A percentile compares a stretch with the other conserved stretches of the same genome.
Evolutionary conservation across 2,329 filamentous ascomycete species (phyloP).

Genomic region (Sporothrix luriei): DNA sequence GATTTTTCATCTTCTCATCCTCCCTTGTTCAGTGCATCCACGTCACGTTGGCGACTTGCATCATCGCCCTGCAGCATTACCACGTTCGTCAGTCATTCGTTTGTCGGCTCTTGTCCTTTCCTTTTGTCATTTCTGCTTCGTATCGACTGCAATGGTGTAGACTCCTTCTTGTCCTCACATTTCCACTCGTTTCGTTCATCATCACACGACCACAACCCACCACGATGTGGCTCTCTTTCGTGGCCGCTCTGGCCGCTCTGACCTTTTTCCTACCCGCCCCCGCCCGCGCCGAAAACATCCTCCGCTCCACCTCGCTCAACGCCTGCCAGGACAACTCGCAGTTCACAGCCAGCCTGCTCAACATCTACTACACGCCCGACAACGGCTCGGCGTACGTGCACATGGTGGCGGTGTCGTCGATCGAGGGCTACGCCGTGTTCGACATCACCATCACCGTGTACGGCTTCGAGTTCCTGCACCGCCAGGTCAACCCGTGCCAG

Average conservation of each 20-base stretch:
- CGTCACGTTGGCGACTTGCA: not conserved
- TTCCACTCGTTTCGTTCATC: not conserved
- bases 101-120: not conserved
- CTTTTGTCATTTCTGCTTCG: not conserved
- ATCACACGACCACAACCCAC: not conserved
- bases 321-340: conserved; percentile 74
- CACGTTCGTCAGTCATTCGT: not conserved
- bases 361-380: conserved; percentile 70
- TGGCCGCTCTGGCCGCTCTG: not conserved
- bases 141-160: not conserved
- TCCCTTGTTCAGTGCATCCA: not conserved
- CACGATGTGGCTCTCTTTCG: not conserved
- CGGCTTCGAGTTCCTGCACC: conserved; percentile 65
- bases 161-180: not conserved
- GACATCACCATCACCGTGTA: conserved; percentile 72
- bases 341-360: conserved; percentile 79
- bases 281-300: conserved; percentile 45
- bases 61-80: not conserved
- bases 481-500: conserved; percentile 69
- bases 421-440: conserved; percentile 73
- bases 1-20: not conserved
- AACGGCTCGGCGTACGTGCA: conserved; percentile 67
- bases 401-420: conserved; percentile 71
- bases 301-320: conserved; percentile 63
- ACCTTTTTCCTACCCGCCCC: not conserved